phyloP scores from a whole-genome alignment of 164 flowering plant genomes.

The Sedum album region DNA sequence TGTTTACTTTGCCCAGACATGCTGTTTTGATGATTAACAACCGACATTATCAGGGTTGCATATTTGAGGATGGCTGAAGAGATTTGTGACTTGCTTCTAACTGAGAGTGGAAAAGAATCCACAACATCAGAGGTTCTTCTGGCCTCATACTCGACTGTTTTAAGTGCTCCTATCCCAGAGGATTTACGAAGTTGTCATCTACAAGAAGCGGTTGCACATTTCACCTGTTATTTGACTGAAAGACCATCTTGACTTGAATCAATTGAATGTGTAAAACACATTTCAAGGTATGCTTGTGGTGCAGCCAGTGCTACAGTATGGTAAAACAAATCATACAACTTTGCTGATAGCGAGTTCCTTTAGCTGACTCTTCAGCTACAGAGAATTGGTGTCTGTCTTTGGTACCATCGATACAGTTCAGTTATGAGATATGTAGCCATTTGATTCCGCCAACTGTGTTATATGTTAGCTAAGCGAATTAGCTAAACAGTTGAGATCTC shows the following conservation, averaged over 20 bases:
- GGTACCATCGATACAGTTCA: not conserved
- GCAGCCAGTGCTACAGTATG: not conserved
- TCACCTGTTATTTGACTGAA: slow-evolving; percentile 59
- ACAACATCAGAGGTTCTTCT: slow-evolving; percentile 49
- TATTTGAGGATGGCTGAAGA: slow-evolving; percentile 94
- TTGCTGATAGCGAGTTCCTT: not conserved
- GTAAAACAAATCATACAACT: not conserved
- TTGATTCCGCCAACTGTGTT: no score
- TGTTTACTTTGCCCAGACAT: not conserved
- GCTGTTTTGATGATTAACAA: slow-evolving; percentile 1
- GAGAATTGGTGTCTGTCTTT: not conserved
- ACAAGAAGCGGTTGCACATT: slow-evolving; percentile 76
- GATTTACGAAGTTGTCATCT: slow-evolving; percentile 64
- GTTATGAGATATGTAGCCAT: no score
- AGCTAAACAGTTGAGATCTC: no score
- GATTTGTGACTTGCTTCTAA: slow-evolving; percentile 49
- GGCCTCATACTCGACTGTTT: slow-evolving; percentile 56
- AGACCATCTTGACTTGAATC: slow-evolving; percentile 20
- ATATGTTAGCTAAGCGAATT: no score
- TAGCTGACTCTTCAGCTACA: not conserved
- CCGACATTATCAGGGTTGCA: slow-evolving; percentile 41
- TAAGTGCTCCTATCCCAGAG: slow-evolving; percentile 68
- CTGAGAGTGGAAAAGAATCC: slow-evolving; percentile 31
- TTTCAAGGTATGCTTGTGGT: not conserved
- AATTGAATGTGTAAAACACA: not conserved